A percentile compares a stretch with the other conserved stretches of the same genome.
Conservation (phyloP, 192 early-diverging fungal species). For the Gigaspora rosea region DNA sequence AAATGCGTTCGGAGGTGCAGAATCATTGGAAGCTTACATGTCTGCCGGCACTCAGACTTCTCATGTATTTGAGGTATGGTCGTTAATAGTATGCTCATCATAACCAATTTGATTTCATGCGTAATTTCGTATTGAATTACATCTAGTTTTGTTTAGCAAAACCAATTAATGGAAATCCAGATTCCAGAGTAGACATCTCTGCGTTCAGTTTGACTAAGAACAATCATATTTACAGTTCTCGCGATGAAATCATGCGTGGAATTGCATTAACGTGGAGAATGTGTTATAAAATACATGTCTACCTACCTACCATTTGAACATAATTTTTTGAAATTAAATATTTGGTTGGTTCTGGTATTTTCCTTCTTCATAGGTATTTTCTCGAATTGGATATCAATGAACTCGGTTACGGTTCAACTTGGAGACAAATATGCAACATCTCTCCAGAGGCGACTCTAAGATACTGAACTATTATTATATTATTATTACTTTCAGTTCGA, state of each 20-base stretch:
- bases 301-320: no score
- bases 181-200: constrained; percentile 61
- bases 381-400: constrained; percentile 63
- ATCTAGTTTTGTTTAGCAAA: constrained; percentile 58
- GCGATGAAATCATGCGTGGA: constrained; percentile 73
- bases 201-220: constrained; percentile 67
- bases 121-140: constrained; percentile 28
- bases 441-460: constrained; percentile 60
- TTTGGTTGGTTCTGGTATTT: no score
- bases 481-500: constrained; percentile 5
- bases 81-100: not conserved
- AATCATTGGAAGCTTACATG: constrained; percentile 74
- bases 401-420: constrained; percentile 66
- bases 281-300: constrained; percentile 8
- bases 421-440: constrained; percentile 76
- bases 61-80: constrained; percentile 49
- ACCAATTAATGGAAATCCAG: constrained; percentile 75
- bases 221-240: constrained; percentile 64
- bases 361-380: constrained; percentile 31
- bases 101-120: constrained; percentile 7
- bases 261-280: constrained; percentile 59
- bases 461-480: constrained; percentile 39
- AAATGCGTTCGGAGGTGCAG: constrained; percentile 90
- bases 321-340: no score
- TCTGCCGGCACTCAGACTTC: constrained; percentile 75